These are phyloP conservation scores for Rhodotorula graminis DNA, from an alignment of 768 basidiomycete species.

Conservation along the genomic window DNA sequence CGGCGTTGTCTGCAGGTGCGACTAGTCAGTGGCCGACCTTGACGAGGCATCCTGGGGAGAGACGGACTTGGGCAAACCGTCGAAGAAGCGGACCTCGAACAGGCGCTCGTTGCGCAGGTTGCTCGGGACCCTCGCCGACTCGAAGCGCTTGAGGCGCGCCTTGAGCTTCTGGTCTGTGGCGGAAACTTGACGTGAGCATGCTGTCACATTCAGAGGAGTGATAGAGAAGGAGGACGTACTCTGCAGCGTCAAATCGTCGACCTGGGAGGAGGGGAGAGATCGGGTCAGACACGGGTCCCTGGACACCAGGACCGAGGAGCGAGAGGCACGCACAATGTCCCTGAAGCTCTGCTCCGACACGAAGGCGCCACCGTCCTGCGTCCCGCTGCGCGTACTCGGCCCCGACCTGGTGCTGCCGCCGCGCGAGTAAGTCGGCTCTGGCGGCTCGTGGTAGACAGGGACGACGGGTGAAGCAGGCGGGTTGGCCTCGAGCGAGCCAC, in stretches of 20 bases:
- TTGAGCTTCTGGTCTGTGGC: constrained; percentile 19
- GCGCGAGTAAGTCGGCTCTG: constrained; percentile 17
- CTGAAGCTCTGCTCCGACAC: constrained; percentile 28
- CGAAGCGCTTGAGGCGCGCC: constrained; percentile 13
- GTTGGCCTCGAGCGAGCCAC: constrained; percentile 12
- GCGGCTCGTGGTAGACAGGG: neutral
- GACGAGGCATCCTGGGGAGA: neutral
- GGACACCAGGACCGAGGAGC: no score
- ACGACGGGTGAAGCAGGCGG: neutral
- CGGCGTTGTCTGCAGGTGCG: constrained; percentile 4
- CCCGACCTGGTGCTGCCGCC: constrained; percentile 25
- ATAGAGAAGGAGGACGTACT: neutral
- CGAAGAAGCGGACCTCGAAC: constrained; percentile 31
- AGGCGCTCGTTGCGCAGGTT: constrained; percentile 21
- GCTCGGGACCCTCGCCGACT: constrained; percentile 6
- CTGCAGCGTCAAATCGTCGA: constrained; percentile 28
- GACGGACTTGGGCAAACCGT: constrained; percentile 24
- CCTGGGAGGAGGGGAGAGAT: constrained; percentile 1
- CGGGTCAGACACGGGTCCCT: neutral
- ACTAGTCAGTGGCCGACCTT: neutral
- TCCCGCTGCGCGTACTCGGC: constrained; percentile 10
- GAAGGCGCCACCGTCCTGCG: neutral
- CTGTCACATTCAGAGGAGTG: neutral
- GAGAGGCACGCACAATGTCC: constrained; percentile 12
- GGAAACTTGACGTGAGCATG: neutral